A percentile compares a stretch with the other conserved stretches of the same genome.
Evolutionary conservation across 768 basidiomycete species (phyloP).

Genomic region (Neoboletus magnificus): DNA sequence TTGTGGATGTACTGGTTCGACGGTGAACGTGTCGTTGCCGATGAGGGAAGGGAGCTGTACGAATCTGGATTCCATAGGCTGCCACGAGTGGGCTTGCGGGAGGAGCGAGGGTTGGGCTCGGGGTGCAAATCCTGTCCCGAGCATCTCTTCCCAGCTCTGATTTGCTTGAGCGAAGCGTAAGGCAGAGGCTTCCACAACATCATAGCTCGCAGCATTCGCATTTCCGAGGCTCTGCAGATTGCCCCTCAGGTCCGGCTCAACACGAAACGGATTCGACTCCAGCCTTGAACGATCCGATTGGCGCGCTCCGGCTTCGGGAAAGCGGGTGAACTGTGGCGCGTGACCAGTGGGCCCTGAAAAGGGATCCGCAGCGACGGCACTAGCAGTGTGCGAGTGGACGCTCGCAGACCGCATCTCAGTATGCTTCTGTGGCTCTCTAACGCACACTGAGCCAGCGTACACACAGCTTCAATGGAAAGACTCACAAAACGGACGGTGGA

Average conservation of each 20-base stretch:
- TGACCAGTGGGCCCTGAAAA: background rate
- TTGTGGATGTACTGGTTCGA: background rate
- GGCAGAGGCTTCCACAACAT: background rate
- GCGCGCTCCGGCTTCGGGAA: background rate
- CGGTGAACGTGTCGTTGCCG: background rate
- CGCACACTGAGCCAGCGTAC: background rate
- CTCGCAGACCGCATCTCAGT: background rate
- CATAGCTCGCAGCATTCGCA: background rate
- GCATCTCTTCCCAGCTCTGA: constrained; percentile 10
- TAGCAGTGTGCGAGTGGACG: background rate
- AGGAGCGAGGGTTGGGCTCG: background rate
- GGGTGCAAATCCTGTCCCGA: background rate
- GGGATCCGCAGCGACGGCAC: background rate
- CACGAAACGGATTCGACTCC: background rate
- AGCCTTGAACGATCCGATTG: background rate
- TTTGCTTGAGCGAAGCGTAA: background rate
- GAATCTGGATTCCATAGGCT: background rate
- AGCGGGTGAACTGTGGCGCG: background rate
- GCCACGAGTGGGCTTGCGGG: background rate
- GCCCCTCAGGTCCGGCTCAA: background rate
- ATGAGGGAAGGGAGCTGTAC: background rate
- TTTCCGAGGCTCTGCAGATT: background rate
- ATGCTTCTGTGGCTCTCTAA: background rate
- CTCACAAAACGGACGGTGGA: background rate
- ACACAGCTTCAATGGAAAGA: background rate